These are phyloP conservation scores for Arthrobotrys conoides DNA, from an alignment of 2,329 filamentous ascomycete species.

Conservation along the genomic window DNA sequence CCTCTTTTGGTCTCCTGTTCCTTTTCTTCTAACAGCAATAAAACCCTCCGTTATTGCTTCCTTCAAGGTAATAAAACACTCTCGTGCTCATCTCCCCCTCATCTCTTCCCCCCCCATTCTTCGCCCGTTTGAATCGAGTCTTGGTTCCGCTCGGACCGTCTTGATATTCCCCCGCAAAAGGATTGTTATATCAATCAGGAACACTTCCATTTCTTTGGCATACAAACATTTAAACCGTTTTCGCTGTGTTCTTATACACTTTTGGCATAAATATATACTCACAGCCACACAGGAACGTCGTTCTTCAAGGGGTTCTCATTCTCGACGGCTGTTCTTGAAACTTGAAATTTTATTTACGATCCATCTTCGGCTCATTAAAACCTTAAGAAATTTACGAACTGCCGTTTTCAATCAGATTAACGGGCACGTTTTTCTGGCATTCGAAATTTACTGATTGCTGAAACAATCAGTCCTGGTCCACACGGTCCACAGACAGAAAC, in stretches of 20 bases:
- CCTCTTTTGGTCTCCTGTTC: constrained; percentile 11
- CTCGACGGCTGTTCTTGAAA: constrained; percentile 35
- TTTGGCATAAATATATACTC: constrained; percentile 45
- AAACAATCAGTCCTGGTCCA: constrained; percentile 49
- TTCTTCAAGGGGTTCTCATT: constrained; percentile 29
- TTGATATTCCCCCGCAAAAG: constrained; percentile 29
- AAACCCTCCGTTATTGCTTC: constrained; percentile 49
- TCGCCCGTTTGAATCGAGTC: constrained; percentile 28
- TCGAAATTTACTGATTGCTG: constrained; percentile 36
- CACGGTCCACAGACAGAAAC: constrained; percentile 56
- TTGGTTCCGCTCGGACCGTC: constrained; percentile 46
- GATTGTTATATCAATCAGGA: constrained; percentile 1
- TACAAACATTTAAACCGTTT: background rate
- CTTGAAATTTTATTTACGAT: constrained; percentile 8
- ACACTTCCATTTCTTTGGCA: constrained; percentile 6
- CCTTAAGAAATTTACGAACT: constrained; percentile 27
- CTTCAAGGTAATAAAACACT: constrained; percentile 57
- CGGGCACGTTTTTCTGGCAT: constrained; percentile 43
- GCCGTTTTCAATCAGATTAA: constrained; percentile 32
- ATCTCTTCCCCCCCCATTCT: constrained; percentile 41
- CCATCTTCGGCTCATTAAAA: constrained; percentile 30
- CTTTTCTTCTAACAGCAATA: constrained; percentile 30
- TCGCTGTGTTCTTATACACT: constrained; percentile 28
- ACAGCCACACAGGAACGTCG: constrained; percentile 31
- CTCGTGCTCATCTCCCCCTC: constrained; percentile 57